Evolutionary conservation across 208 protist genomes (phyloP).

Genomic region (Phytomonas sp.): DNA sequence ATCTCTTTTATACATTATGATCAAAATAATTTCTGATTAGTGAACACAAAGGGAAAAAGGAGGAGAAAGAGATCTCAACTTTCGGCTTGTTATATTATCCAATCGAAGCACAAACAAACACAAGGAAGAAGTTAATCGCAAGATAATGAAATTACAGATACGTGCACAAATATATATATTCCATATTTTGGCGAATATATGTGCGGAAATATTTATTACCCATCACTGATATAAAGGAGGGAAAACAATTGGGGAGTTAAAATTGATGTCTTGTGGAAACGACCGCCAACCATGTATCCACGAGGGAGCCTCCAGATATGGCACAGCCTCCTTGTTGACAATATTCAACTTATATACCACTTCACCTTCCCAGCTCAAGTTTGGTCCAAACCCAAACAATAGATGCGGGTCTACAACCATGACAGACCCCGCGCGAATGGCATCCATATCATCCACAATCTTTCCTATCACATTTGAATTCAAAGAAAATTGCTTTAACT

Average conservation of each 20-base stretch:
- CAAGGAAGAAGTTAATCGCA: too few species aligned
- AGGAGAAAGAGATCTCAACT: background rate
- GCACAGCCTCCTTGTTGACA: slow-evolving; percentile 35
- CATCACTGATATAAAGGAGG: slow-evolving; percentile 38
- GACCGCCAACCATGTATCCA: slow-evolving; percentile 80
- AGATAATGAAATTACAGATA: too few species aligned
- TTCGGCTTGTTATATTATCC: background rate
- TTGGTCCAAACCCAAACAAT: slow-evolving; percentile 68
- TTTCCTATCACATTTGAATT: slow-evolving; percentile 34
- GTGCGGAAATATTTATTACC: background rate
- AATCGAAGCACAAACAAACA: too few species aligned
- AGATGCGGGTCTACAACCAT: slow-evolving; percentile 75
- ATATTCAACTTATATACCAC: slow-evolving; percentile 68
- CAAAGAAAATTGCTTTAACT: slow-evolving; percentile 68
- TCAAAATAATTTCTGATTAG: background rate
- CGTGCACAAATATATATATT: background rate
- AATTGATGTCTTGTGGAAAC: slow-evolving; percentile 60
- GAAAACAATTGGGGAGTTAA: slow-evolving; percentile 64
- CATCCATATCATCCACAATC: slow-evolving; percentile 7
- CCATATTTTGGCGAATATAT: background rate
- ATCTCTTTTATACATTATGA: background rate
- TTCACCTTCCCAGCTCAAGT: slow-evolving; percentile 39
- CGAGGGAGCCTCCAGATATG: slow-evolving; percentile 49
- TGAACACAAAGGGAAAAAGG: background rate
- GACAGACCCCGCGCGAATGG: slow-evolving; percentile 47